Percentiles rank a stretch among this genome's conserved stretches.
These are phyloP conservation scores for Leptodermis oblonga DNA, from an alignment of 257 asterid species.

Conservation along the genomic window DNA sequence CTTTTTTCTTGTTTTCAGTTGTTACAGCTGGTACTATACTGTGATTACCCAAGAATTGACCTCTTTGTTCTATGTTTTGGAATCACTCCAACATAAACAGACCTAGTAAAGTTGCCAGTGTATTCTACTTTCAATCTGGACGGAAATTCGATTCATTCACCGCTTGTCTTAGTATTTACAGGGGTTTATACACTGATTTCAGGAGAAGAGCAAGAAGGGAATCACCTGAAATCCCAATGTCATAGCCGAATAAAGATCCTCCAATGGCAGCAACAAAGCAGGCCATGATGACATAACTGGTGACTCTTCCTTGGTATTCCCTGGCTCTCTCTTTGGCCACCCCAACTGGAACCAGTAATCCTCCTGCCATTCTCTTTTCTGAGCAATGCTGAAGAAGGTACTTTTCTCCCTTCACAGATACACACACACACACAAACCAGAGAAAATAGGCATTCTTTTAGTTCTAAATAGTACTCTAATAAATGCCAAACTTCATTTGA, in stretches of 20 bases:
- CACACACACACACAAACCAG: not conserved
- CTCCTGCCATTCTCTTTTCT: conserved; percentile 54
- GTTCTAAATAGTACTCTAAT: not conserved
- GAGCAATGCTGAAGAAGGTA: no score
- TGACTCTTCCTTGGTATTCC: conserved; percentile 54
- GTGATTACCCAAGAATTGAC: not conserved
- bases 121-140: no score
- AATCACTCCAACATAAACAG: not conserved
- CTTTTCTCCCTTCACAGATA: not conserved
- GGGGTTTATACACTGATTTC: not conserved
- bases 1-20: not conserved
- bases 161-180: no score
- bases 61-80: no score
- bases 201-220: not conserved
- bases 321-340: conserved; percentile 62
- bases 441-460: not conserved
- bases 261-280: conserved; percentile 71
- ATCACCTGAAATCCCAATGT: conserved; percentile 74
- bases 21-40: not conserved
- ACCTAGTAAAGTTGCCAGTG: no score
- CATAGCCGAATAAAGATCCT: conserved; percentile 80
- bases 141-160: no score
- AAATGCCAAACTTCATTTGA: not conserved
- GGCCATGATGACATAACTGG: conserved; percentile 49
- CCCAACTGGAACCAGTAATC: conserved; percentile 46